Conservation (phyloP, 805 yeast species). For the Candida montana region DNA sequence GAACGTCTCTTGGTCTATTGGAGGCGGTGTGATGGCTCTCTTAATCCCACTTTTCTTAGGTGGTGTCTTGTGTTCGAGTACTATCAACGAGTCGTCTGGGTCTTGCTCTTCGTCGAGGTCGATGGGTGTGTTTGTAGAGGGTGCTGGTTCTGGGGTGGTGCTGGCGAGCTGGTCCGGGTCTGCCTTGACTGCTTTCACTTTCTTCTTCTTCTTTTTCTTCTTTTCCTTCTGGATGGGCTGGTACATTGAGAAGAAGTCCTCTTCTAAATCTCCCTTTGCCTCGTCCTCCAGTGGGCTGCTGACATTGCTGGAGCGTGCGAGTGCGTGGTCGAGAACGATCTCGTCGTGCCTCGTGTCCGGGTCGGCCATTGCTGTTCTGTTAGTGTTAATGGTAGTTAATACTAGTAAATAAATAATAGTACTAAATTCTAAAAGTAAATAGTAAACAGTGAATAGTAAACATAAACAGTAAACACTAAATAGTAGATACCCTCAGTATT, state of each 20-base stretch:
- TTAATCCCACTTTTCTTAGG: conserved; percentile 1
- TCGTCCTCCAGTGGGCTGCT: conserved; percentile 14
- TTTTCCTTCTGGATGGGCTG: conserved; percentile 5
- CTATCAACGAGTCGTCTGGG: background rate
- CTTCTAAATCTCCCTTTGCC: conserved; percentile 13
- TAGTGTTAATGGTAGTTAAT: too few species aligned
- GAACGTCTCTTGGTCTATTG: conserved; percentile 15
- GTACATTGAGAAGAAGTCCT: conserved; percentile 25
- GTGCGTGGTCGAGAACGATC: conserved; percentile 21
- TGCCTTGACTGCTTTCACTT: conserved; percentile 4
- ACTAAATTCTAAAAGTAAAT: too few species aligned
- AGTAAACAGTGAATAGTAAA: too few species aligned
- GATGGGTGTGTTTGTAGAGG: too few species aligned
- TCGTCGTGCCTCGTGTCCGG: conserved; percentile 20
- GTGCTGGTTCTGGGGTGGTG: too few species aligned
- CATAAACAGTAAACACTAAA: too few species aligned
- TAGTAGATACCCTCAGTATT: too few species aligned
- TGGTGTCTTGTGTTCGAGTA: too few species aligned
- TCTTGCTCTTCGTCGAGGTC: background rate
- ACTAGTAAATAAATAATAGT: too few species aligned
- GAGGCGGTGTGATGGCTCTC: conserved; percentile 15
- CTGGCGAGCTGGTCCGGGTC: too few species aligned
- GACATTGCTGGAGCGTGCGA: conserved; percentile 24
- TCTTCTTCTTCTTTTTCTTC: conserved; percentile 18
- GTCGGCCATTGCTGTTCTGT: background rate